Conservation (phyloP, 495 filamentous ascomycete species). For the Podospora anserina region DNA sequence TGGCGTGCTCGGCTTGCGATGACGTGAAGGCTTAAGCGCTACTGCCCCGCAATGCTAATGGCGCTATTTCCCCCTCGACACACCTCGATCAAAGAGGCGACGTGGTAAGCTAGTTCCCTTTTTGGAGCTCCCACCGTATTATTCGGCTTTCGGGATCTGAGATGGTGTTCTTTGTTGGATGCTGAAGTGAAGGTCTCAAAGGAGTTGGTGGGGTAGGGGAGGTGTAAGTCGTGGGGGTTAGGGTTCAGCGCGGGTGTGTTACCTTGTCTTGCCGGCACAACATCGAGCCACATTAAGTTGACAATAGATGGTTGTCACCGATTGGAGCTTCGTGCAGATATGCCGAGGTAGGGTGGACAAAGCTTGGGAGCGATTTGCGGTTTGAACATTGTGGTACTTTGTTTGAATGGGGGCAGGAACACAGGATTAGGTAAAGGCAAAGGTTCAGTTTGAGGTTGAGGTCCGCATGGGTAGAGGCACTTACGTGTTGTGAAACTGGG, state of each 20-base stretch:
- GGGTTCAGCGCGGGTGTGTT: neutral
- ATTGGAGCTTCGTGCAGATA: neutral
- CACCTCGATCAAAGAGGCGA: neutral
- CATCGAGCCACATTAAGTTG: neutral
- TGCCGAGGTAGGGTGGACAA: neutral
- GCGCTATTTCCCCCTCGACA: neutral
- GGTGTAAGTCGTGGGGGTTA: neutral
- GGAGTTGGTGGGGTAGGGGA: neutral
- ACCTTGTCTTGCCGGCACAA: too few relatives aligned
- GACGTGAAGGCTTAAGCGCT: constrained; percentile 15
- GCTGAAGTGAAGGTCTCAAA: neutral
- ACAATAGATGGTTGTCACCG: neutral
- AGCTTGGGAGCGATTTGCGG: too few relatives aligned
- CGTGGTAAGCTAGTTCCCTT: neutral
- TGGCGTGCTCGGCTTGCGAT: constrained; percentile 28
- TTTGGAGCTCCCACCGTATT: neutral
- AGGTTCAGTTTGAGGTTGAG: too few relatives aligned
- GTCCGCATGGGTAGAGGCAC: too few relatives aligned
- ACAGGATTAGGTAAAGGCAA: too few relatives aligned
- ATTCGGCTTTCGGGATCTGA: neutral
- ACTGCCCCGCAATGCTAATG: constrained; percentile 15
- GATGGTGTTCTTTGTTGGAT: neutral
- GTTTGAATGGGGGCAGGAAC: too few relatives aligned
- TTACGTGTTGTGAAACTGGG: too few relatives aligned
- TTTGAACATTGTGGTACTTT: too few relatives aligned